Conservation (phyloP, 176 grass and related monocot species). For the Carex pumila region DNA sequence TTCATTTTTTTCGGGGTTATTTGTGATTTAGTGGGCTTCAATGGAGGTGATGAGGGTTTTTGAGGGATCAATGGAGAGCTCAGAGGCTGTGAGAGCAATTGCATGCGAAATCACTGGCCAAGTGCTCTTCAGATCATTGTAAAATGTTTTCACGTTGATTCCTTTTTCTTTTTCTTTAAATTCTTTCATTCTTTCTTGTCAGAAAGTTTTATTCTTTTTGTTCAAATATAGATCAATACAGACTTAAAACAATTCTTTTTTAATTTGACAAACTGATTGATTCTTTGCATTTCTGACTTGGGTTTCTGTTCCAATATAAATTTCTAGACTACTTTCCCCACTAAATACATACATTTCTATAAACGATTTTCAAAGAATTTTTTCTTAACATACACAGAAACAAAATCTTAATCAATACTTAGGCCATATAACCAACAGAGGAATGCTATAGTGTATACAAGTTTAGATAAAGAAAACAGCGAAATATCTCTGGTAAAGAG, state of each 20-base stretch:
- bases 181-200: conserved; percentile 99
- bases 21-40: conserved; percentile 1
- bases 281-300: conserved; percentile 24
- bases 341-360: conserved; percentile 28
- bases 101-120: conserved; percentile 39
- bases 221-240: conserved; percentile 44
- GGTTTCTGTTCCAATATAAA: conserved; percentile 26
- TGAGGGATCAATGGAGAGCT: conserved; percentile 9
- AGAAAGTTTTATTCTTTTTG: conserved; percentile 26
- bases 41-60: conserved; percentile 42
- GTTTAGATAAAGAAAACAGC: background rate
- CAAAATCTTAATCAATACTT: conserved; percentile 24
- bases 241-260: conserved; percentile 23
- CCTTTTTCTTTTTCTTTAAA: conserved; percentile 22
- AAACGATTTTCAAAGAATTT: conserved; percentile 19
- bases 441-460: background rate
- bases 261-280: background rate
- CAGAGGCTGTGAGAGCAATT: conserved; percentile 35
- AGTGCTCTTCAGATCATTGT: conserved; percentile 26
- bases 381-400: conserved; percentile 20
- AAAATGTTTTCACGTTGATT: conserved; percentile 32
- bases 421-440: background rate
- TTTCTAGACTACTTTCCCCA: conserved; percentile 39
- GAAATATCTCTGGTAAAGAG: conserved; percentile 19
- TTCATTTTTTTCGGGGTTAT: background rate